Evolutionary conservation across 116 monocot genomes (phyloP), one percentile per base, ranked within the genome.

Genomic region (Dioscorea cayenensis): DNA sequence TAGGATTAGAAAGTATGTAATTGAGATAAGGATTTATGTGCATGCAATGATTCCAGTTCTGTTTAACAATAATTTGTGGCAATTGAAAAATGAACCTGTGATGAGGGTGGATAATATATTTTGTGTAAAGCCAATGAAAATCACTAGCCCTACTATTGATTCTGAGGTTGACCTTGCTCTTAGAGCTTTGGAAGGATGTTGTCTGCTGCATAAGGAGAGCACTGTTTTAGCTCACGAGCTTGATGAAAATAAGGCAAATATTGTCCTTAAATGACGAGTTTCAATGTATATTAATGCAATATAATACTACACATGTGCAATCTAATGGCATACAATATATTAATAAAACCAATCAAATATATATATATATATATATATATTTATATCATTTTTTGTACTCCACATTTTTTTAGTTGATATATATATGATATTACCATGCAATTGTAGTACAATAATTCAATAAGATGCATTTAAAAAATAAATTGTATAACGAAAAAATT

Each of bases 121-220:
- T 79, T 91, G 91, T 43, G 83, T 75, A 59, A 89, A 91, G 28
- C 89, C 94, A 28, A 73, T 94, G 82, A 99, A 94, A 74, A 82
- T 94, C 64, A 85, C 52, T 36, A 87, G 91, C 68, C 99, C 94
- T 25, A 77, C 91, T 6, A 84, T 89, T 60, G 85, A 91, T 19
- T 73, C 80, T 50, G 94, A 99, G 84, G 75, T 94, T 73, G 75
- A 91, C 71, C 85, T 99, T 63, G 99, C 91, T 66, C 89, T 99
- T 76, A 83, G 94, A 78, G 99, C 89, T 66, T 67, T 99, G 74
- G 94, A 94, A 83, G 99, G 91, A 32, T 99, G 91, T 82, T 99
- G 99, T 73, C 81, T 99, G 48, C 82, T 99, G 49, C 84, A 94
- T 69, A 77, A 68, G 65, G 84, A 85, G 67, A 86, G 94, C 78